Evolutionary conservation across 78 protist species (phyloP), one percentile per base, ranked within the genome.

Genomic region (Speleostelium caveatum): DNA sequence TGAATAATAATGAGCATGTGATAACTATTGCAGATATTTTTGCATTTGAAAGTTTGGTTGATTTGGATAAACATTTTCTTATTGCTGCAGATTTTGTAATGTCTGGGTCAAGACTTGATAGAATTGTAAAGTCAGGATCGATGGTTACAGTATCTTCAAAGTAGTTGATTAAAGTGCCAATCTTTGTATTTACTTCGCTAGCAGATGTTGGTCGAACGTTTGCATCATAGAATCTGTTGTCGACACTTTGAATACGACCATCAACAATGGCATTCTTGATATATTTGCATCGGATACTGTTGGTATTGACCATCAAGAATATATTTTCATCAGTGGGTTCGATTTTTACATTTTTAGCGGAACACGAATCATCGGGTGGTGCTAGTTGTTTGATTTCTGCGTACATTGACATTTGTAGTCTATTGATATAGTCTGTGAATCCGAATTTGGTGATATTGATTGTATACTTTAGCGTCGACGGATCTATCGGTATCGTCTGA

Each of bases 401-500:
- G 3, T 61, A 49, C 79, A 73, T 73, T 30, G 55, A 39, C 6
- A 73, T 17, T 56, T 73, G 79, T 1, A 73, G 26, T 21, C 26
- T 73, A 22, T 73, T 73, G 1, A 73, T 17, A 26, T 17, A 22
- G 22, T n/a, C 17, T 12, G 42, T 2, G 65, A 73, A 73, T 7
- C 19, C 3, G 28, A 49, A 73, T 2, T 32, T 61, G 5, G 79
- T 19, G 1, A 73, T 2, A 7, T 41, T 7, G 36, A 73, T 73
- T 3, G 61, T 73, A 41, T 73, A 73, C 35, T 73, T 73, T 10
- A 73, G 41, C 21, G 77, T 22, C 19, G 38, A 41, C 51, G 77
- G 77, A 6, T 14, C 24, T 38, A 71, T 71, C 7, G 77, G 21
- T 2, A 51, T 6, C 7, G 10, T 53, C 30, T 71, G 77, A 8